A percentile compares a stretch with the other conserved stretches of the same genome.
Conservation (phyloP, 2,329 filamentous ascomycete genomes). For the Cladosporium velox region DNA sequence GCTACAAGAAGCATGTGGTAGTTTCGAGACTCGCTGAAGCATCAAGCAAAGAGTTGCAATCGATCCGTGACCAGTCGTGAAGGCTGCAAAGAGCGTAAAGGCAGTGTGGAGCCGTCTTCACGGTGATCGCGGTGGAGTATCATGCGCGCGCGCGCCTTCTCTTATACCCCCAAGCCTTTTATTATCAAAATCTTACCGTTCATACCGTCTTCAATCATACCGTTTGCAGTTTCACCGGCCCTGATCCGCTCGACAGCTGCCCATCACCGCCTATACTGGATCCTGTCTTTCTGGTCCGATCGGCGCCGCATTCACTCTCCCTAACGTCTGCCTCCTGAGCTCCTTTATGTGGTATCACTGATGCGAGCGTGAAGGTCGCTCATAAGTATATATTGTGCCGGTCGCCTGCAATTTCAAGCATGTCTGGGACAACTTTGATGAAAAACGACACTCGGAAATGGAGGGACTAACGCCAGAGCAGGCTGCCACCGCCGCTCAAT, state of each 20-base stretch:
- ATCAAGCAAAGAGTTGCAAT: neutral
- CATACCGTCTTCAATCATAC: constrained; percentile 21
- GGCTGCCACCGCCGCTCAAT: constrained; percentile 17
- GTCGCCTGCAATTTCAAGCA: constrained; percentile 19
- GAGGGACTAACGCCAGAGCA: constrained; percentile 21
- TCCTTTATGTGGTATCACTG: constrained; percentile 16
- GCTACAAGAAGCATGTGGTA: neutral
- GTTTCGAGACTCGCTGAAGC: neutral
- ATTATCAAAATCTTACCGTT: constrained; percentile 22
- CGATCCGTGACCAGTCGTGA: constrained; percentile 7
- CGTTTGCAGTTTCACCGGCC: constrained; percentile 10
- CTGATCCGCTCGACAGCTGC: constrained; percentile 13
- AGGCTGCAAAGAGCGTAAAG: constrained; percentile 4
- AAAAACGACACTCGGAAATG: constrained; percentile 20
- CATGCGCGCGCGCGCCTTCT: constrained; percentile 10
- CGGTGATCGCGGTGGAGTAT: constrained; percentile 8
- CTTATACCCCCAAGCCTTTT: constrained; percentile 17
- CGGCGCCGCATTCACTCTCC: constrained; percentile 14
- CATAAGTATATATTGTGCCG: constrained; percentile 18
- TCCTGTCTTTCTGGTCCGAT: constrained; percentile 17
- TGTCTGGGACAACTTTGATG: constrained; percentile 21
- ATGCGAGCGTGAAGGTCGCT: constrained; percentile 17
- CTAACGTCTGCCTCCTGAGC: constrained; percentile 20
- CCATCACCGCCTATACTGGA: constrained; percentile 13
- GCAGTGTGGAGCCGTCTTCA: constrained; percentile 16